Conservation (phyloP, 73 alveolate genomes). For the Breviolum minutum region DNA sequence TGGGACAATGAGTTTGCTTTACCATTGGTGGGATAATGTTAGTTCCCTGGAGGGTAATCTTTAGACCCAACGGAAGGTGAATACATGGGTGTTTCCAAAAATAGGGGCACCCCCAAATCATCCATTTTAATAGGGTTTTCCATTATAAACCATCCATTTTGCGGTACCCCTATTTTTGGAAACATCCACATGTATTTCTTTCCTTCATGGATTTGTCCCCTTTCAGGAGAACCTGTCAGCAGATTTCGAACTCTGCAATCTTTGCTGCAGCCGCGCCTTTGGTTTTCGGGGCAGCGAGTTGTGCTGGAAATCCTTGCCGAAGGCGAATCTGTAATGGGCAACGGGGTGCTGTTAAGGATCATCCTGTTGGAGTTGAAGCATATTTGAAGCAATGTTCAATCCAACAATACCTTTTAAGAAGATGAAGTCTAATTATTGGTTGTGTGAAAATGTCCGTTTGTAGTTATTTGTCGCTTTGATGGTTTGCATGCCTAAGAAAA, state of each 20-base stretch:
- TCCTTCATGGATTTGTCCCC: background rate
- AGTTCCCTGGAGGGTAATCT: too few species aligned
- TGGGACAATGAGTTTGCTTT: too few species aligned
- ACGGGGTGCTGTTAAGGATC: background rate
- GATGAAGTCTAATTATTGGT: background rate
- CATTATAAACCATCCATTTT: too few species aligned
- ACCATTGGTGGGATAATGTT: too few species aligned
- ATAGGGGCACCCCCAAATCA: too few species aligned
- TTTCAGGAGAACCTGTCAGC: background rate
- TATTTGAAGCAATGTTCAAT: too few species aligned
- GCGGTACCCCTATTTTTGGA: too few species aligned
- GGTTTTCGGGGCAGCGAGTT: constrained; percentile 45
- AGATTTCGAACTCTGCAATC: constrained; percentile 20
- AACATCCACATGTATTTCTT: too few species aligned
- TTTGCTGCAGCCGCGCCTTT: constrained; percentile 72
- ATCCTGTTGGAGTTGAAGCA: background rate
- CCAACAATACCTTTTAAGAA: background rate
- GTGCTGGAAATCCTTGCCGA: constrained; percentile 45
- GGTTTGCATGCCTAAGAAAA: too few species aligned
- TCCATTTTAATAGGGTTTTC: too few species aligned
- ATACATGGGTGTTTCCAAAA: too few species aligned
- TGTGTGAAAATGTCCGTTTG: background rate
- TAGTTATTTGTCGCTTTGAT: background rate
- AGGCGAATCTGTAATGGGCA: background rate
- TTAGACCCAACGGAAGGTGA: too few species aligned